Evolutionary conservation across 208 protist genomes (phyloP), one percentile per base, ranked within the genome.

Genomic region (Trypanosoma brucei): DNA sequence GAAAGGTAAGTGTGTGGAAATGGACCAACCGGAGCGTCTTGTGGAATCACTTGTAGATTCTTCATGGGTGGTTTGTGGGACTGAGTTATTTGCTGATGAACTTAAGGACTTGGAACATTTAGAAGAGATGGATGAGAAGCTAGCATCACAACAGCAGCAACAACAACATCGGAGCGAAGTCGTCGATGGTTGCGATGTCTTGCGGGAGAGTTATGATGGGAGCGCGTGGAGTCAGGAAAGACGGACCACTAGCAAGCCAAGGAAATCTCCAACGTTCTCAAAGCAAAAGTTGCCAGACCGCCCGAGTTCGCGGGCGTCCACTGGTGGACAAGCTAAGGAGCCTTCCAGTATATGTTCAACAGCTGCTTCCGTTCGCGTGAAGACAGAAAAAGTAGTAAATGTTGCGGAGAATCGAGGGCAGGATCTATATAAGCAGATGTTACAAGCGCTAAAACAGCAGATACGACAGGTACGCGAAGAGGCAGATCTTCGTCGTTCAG

Each of bases 21-120:
- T 22, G 58, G 76, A 78, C 13, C 68, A 74, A 33, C 59, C 69
- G 2, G 78, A 88, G 55, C 70, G 70, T n/a, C 65, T 58, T 33
- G 31, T 37, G 2, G 57, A 59, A 30, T 39, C 74, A 7, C 69
- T 86, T 14, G 34, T 85, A 46, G 74, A 83, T 44, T 79, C 79
- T 3, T 33, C 68, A n/a, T 92, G 86, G 86, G 67, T 68, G 37
- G 37, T 68, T 9, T 64, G 62, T 37, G 83, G 77, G 2, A 68
- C 79, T 13, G 55, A 78, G 8, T 72, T 83, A 34, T 92, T 92
- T 45, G 62, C 50, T 4, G 75, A 72, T 30, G 86, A 92, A 55
- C 66, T 92, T 9, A 63, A 68, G 9, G 80, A 89, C 56, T 52
- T 92, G 30, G 72, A 82, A 51, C 46, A 71, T 51, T 65, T 92